Evolutionary conservation across 768 basidiomycete species (phyloP).

Genomic region (Mycena capillaripes): DNA sequence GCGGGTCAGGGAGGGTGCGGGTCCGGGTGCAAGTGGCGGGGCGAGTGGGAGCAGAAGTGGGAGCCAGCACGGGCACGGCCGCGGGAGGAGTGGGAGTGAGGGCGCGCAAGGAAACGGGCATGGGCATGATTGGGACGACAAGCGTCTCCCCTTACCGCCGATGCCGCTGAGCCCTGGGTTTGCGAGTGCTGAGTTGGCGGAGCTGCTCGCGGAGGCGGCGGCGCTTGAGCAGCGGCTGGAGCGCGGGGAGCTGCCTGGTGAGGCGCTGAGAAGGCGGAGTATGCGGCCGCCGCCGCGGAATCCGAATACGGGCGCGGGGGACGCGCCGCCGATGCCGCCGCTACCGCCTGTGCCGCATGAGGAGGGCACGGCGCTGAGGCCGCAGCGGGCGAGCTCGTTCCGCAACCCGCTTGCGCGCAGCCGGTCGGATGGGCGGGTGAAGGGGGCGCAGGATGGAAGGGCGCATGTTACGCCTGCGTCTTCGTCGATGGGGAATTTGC

Average conservation of each 20-base stretch:
- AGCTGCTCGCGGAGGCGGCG: constrained; percentile 70
- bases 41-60: not conserved
- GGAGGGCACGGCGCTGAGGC: not conserved
- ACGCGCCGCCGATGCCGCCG: constrained; percentile 9
- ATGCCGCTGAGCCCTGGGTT: constrained; percentile 60
- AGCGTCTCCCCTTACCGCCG: constrained; percentile 50
- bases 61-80: not conserved
- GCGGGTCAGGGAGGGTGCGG: constrained; percentile 58
- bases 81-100: too few species aligned
- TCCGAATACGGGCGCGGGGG: not conserved
- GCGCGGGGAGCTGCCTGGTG: constrained; percentile 61
- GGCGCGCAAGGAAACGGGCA: not conserved
- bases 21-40: not conserved
- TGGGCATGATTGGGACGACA: constrained; percentile 20
- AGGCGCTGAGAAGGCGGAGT: constrained; percentile 40
- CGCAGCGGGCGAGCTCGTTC: constrained; percentile 17
- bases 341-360: not conserved
- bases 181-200: constrained; percentile 61
- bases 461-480: not conserved
- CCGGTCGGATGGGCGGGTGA: constrained; percentile 26
- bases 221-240: constrained; percentile 68
- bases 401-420: constrained; percentile 31
- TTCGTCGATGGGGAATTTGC: constrained; percentile 31
- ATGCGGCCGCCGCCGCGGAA: constrained; percentile 10
- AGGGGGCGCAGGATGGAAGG: not conserved